A percentile compares a stretch with the other conserved stretches of the same genome.
phyloP scores from a whole-genome alignment of 306 rosid species.

The Acmispon strigosus region DNA sequence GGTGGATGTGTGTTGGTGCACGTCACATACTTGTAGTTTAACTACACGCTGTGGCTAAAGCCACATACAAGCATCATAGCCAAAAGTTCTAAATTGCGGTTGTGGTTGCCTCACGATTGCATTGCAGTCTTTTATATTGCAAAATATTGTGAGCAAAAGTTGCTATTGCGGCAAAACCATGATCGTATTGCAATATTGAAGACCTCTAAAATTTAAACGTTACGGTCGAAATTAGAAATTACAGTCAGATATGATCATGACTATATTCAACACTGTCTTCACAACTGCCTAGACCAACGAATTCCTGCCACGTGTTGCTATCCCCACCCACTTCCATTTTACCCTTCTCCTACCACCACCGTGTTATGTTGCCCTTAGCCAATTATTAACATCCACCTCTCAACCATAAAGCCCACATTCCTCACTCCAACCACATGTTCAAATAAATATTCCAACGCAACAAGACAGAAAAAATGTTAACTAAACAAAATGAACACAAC shows the following conservation, averaged over 20 bases:
- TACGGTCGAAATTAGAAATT: too few relatives aligned
- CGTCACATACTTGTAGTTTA: slow-evolving; percentile 23
- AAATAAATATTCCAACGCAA: slow-evolving; percentile 21
- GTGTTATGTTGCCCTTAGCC: slow-evolving; percentile 16
- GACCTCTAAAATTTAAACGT: too few relatives aligned
- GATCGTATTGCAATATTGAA: too few relatives aligned
- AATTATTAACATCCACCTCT: slow-evolving; percentile 22
- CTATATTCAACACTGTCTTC: not conserved
- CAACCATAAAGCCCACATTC: slow-evolving; percentile 19
- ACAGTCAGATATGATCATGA: too few relatives aligned
- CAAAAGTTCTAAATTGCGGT: too few relatives aligned
- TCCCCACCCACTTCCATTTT: slow-evolving; percentile 7
- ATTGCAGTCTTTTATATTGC: too few relatives aligned
- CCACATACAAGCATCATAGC: slow-evolving; percentile 27
- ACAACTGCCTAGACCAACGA: slow-evolving; percentile 38
- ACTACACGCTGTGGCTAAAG: slow-evolving; percentile 21
- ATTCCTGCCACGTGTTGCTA: slow-evolving; percentile 7
- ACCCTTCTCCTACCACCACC: not conserved
- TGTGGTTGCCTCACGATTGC: too few relatives aligned
- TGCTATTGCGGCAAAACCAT: too few relatives aligned
- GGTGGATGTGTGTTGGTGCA: slow-evolving; percentile 26
- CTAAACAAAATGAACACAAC: too few relatives aligned
- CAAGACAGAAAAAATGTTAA: not conserved
- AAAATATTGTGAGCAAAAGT: too few relatives aligned
- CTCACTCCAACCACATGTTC: slow-evolving; percentile 38